Conservation (phyloP, 139 green algal species). For the Edaphochlamys debaryana region DNA sequence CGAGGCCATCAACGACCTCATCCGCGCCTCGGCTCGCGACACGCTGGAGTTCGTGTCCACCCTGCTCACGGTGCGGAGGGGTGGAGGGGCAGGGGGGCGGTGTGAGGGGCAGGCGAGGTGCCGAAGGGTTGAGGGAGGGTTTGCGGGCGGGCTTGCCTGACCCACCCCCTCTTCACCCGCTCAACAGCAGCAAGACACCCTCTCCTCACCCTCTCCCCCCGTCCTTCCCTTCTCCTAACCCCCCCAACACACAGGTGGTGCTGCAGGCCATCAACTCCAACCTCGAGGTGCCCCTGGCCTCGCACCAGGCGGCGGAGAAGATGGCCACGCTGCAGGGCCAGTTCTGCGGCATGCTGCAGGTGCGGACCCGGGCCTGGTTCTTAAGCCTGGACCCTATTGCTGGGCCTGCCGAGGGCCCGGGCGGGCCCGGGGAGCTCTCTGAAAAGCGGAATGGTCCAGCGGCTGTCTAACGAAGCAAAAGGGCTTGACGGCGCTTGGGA, state of each 20-base stretch:
- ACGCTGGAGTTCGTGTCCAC: slow-evolving; percentile 66
- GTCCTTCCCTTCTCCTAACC: no score
- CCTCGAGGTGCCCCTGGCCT: slow-evolving; percentile 61
- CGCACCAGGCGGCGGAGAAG: slow-evolving; percentile 66
- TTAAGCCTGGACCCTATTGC: no score
- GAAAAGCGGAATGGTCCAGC: no score
- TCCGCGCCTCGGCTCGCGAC: slow-evolving; percentile 80
- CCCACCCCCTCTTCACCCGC: no score
- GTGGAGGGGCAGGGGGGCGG: not conserved
- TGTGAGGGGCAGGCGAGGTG: not conserved
- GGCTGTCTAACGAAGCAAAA: no score
- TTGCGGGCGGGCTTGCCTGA: no score
- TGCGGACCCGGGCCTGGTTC: no score
- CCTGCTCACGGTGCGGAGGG: slow-evolving; percentile 29
- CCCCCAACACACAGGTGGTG: slow-evolving; percentile 59
- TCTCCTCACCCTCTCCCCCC: no score
- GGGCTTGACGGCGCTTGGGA: no score
- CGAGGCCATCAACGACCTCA: slow-evolving; percentile 97
- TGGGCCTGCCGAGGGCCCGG: no score
- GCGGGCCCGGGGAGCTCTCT: no score
- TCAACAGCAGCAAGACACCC: no score
- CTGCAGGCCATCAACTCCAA: slow-evolving; percentile 61
- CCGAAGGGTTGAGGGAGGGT: not conserved
- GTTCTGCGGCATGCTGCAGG: slow-evolving; percentile 93
- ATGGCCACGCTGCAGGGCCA: slow-evolving; percentile 81